Percentiles rank a stretch among this genome's conserved stretches.
These are phyloP conservation scores for Starmerella sp. DNA, from an alignment of 805 yeast species.

Conservation along the genomic window DNA sequence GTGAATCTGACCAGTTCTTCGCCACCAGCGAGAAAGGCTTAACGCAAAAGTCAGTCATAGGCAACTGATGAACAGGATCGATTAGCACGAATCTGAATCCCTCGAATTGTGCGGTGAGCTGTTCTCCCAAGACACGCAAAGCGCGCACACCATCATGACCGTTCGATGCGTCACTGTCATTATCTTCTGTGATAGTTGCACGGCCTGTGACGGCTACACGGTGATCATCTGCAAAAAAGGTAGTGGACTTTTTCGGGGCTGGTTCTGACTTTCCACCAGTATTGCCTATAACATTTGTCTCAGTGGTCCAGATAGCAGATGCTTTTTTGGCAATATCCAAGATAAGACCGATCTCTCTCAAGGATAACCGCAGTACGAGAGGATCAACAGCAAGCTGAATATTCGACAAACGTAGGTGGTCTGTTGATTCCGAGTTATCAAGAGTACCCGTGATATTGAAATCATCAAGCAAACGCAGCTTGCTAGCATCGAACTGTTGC, in stretches of 20 bases:
- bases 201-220: slow-evolving; percentile 6
- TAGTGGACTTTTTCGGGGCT: slow-evolving; percentile 8
- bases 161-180: background rate
- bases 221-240: slow-evolving; percentile 14
- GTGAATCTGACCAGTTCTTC: slow-evolving; percentile 75
- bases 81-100: slow-evolving; percentile 73
- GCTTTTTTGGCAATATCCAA: slow-evolving; percentile 63
- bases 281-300: background rate
- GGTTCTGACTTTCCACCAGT: slow-evolving; percentile 4
- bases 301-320: slow-evolving; percentile 30
- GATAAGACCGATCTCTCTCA: slow-evolving; percentile 78
- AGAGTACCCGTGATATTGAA: slow-evolving; percentile 67
- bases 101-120: slow-evolving; percentile 50
- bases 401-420: slow-evolving; percentile 46
- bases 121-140: slow-evolving; percentile 52
- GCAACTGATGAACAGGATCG: slow-evolving; percentile 85
- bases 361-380: slow-evolving; percentile 63
- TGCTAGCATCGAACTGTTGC: slow-evolving; percentile 50
- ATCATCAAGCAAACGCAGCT: slow-evolving; percentile 74
- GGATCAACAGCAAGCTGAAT: slow-evolving; percentile 70
- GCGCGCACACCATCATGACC: background rate
- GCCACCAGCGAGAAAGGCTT: slow-evolving; percentile 59
- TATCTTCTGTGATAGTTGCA: background rate
- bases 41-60: slow-evolving; percentile 66
- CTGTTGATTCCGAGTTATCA: slow-evolving; percentile 58